Evolutionary conservation across 1,284 basidiomycete genomes (phyloP).

Genomic region (Apiotrichum brassicae): DNA sequence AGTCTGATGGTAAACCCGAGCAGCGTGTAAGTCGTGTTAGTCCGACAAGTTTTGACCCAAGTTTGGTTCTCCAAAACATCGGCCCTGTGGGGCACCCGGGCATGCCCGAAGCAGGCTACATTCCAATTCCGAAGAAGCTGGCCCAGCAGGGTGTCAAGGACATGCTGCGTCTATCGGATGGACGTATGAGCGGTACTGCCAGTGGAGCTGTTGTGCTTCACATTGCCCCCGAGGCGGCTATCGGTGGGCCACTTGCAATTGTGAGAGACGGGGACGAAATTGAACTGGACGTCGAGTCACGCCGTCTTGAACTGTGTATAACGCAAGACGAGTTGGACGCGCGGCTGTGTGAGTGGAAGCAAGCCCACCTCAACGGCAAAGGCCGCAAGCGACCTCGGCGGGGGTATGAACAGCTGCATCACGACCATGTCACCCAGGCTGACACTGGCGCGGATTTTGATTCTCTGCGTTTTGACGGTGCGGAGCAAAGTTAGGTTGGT

Average conservation of each 20-base stretch:
- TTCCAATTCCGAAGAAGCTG: constrained; percentile 43
- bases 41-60: constrained; percentile 4
- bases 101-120: constrained; percentile 46
- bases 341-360: constrained; percentile 23
- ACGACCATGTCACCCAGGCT: constrained; percentile 33
- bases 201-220: constrained; percentile 42
- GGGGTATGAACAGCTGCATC: constrained; percentile 38
- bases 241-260: constrained; percentile 41
- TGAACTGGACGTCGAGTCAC: constrained; percentile 31
- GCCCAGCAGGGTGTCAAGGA: constrained; percentile 39
- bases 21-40: constrained; percentile 19
- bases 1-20: constrained; percentile 28
- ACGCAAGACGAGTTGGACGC: constrained; percentile 23
- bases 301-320: constrained; percentile 24
- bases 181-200: constrained; percentile 43
- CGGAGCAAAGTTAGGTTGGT: not conserved
- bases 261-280: constrained; percentile 41
- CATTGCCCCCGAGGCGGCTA: constrained; percentile 42
- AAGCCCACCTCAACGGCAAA: not conserved
- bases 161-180: constrained; percentile 43
- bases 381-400: constrained; percentile 13
- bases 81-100: constrained; percentile 42
- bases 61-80: constrained; percentile 39
- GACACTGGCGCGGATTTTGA: constrained; percentile 41
- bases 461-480: constrained; percentile 19